phyloP scores from a whole-genome alignment of 305 asterid species.

The Solanum hybrid region DNA sequence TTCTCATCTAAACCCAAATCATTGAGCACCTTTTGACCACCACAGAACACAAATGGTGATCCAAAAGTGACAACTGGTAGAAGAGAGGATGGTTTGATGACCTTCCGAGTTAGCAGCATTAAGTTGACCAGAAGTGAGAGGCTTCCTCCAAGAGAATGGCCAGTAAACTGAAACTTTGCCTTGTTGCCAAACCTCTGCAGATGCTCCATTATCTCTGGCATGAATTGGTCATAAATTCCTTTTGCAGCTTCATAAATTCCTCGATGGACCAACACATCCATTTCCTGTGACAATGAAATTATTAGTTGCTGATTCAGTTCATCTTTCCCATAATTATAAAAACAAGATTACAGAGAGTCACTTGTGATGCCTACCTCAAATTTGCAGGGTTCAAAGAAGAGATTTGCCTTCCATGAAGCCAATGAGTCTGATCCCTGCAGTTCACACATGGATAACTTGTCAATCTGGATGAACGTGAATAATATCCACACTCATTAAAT shows the following conservation, averaged over 20 bases:
- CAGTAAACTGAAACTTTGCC: constrained; percentile 76
- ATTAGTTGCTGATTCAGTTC: neutral
- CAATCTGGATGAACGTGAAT: neutral
- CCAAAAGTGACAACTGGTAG: constrained; percentile 90
- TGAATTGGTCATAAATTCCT: constrained; percentile 72
- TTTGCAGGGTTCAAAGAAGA: constrained; percentile 72
- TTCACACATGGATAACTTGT: constrained; percentile 1
- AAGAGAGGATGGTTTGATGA: constrained; percentile 39
- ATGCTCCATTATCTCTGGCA: constrained; percentile 66
- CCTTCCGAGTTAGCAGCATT: constrained; percentile 57
- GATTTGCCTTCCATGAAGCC: constrained; percentile 94
- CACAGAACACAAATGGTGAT: constrained; percentile 78
- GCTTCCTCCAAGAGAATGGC: constrained; percentile 89
- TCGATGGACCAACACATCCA: constrained; percentile 66
- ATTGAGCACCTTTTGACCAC: constrained; percentile 56
- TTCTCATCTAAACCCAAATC: constrained; percentile 54
- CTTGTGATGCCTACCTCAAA: constrained; percentile 48
- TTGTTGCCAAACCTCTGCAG: constrained; percentile 43
- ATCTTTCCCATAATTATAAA: neutral
- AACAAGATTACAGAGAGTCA: neutral
- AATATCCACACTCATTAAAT: neutral
- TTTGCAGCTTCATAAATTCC: constrained; percentile 93
- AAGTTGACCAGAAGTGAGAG: constrained; percentile 76
- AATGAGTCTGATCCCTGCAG: constrained; percentile 86
- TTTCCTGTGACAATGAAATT: constrained; percentile 33